A percentile compares a stretch with the other conserved stretches of the same genome.
phyloP scores from a whole-genome alignment of 768 basidiomycete genomes.

The Boletus rubroflammeus region DNA sequence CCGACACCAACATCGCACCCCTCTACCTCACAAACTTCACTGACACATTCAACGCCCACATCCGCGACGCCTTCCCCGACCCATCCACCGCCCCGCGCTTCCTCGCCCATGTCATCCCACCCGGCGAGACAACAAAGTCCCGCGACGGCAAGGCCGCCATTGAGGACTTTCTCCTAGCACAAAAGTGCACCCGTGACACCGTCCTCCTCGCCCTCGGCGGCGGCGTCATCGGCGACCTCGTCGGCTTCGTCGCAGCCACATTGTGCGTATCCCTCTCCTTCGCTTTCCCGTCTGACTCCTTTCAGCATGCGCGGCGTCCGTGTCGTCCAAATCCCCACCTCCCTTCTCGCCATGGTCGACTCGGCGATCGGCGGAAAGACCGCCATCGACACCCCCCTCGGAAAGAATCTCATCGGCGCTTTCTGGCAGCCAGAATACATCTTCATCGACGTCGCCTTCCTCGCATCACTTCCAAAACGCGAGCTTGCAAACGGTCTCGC shows the following conservation, averaged over 20 bases:
- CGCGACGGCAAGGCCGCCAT: conserved; percentile 88
- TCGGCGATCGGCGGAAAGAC: conserved; percentile 98
- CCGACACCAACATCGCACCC: conserved; percentile 85
- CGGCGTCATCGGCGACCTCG: conserved; percentile 94
- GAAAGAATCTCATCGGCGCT: conserved; percentile 97
- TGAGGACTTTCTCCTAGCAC: conserved; percentile 87
- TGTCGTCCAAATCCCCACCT: conserved; percentile 95
- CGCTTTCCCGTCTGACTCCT: neutral
- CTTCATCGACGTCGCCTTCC: conserved; percentile 95
- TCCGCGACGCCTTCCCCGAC: conserved; percentile 23
- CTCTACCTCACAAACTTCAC: conserved; percentile 72
- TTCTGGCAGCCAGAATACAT: conserved; percentile 98
- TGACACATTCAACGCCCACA: conserved; percentile 53
- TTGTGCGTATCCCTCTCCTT: conserved; percentile 54
- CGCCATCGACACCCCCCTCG: conserved; percentile 97
- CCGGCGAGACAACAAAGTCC: conserved; percentile 92
- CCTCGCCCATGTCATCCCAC: conserved; percentile 73
- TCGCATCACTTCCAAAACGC: conserved; percentile 85
- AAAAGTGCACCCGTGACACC: conserved; percentile 89
- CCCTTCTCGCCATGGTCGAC: conserved; percentile 97
- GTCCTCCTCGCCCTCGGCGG: conserved; percentile 93
- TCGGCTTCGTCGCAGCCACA: conserved; percentile 95
- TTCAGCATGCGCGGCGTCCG: conserved; percentile 93
- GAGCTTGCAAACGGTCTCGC: conserved; percentile 99
- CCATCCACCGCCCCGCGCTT: conserved; percentile 52